Evolutionary conservation across 1,284 basidiomycete species (phyloP), one percentile per base, ranked within the genome.

Genomic region (Heterobasidion irregulare): DNA sequence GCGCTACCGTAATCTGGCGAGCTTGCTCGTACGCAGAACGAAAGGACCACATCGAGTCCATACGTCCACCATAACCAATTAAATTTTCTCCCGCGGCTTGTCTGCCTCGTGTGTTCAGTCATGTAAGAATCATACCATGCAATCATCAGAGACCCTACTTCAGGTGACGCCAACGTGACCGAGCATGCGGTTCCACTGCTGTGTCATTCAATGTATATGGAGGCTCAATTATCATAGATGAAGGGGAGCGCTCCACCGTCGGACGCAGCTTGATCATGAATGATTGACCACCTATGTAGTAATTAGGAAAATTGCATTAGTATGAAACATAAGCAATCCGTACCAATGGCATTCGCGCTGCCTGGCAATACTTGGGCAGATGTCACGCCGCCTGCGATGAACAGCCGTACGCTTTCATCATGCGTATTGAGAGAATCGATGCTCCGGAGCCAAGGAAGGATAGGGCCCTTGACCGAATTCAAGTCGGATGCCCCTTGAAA

Each of bases 261-360:
- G 73, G 74, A 8, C 86, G 75, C 35, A 86, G 72, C 65, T 90
- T 90, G 59, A 89, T 75, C 53, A 83, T 72, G 62, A 84, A 86
- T 0, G 83, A 82, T 64, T 90, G 84, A 0, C 86, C 84, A 55
- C 80, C 83, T 84, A 26, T 26, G 16, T 16, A 44, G 3, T 13
- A 13, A 44, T 44, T 4, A 44, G 41, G 16, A 44, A 16, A 44
- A 7, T 34, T 13, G 15, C 18, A 33, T 12, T 34, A 26, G 26
- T 6, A 5, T 26, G 4, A 47, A 66, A 26, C 6, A 26, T 26
- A 26, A 26, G 6, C 26, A 26, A 26, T 26, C 6, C 26, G 6
- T 26, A 26, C 72, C 75, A 41, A 78, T 75, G 13, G 71, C 73
- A 61, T 76, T 71, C 9, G 72, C 76, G 4, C 71, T 74, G 8